phyloP scores from a whole-genome alignment of 2,329 filamentous ascomycete genomes.

The Trichoderma harzianum region DNA sequence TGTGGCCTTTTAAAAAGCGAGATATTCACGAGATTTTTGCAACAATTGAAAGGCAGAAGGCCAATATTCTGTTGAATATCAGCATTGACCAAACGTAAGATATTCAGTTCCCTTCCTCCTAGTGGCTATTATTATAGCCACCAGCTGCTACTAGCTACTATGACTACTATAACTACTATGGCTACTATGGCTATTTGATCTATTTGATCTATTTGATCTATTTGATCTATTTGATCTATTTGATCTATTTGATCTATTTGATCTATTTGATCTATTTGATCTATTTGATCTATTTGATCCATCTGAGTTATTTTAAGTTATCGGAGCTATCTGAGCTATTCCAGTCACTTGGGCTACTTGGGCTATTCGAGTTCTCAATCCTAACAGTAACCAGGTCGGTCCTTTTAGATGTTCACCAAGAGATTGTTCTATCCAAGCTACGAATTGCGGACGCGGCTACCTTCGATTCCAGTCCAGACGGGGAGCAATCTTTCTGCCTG shows the following conservation, averaged over 20 bases:
- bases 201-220: not conserved
- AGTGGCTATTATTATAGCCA: fast-evolving
- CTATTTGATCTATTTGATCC: no score
- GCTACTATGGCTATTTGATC: no score
- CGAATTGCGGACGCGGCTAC: constrained; percentile 25
- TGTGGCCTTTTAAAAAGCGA: constrained; percentile 17
- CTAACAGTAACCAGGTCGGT: not conserved
- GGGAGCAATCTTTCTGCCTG: constrained; percentile 32
- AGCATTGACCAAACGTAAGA: constrained; percentile 16
- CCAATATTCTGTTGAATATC: constrained; percentile 3
- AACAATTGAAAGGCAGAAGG: constrained; percentile 3
- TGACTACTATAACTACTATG: no score
- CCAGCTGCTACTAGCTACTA: no score
- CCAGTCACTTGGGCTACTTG: no score
- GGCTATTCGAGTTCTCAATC: no score
- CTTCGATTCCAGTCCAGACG: constrained; percentile 33
- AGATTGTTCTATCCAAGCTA: constrained; percentile 24
- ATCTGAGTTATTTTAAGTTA: no score
- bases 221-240: no score
- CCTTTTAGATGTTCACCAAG: constrained; percentile 22
- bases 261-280: no score
- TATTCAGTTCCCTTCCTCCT: not conserved
- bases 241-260: no score
- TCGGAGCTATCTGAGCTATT: not conserved
- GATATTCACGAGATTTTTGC: constrained; percentile 5